Conservation (phyloP, 2,329 filamentous ascomycete genomes). For the Aspergillus flavus region DNA sequence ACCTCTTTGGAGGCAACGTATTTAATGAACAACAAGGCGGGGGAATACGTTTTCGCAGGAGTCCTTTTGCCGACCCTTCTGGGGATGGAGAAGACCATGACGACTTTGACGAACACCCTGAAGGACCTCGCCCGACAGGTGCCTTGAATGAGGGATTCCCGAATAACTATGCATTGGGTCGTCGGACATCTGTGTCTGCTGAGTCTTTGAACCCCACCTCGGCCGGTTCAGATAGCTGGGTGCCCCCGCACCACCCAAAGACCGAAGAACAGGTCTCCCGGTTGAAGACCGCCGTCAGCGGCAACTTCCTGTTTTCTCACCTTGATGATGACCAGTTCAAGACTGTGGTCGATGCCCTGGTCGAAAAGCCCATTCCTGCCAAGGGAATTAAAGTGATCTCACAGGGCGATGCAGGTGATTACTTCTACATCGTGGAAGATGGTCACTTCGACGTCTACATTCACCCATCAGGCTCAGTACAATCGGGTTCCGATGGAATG, state of each 20-base stretch:
- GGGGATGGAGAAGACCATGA: constrained; percentile 25
- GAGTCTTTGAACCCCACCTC: constrained; percentile 91
- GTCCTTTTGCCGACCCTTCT: constrained; percentile 34
- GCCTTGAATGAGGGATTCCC: constrained; percentile 58
- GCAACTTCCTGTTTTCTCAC: constrained; percentile 92
- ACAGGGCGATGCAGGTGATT: constrained; percentile 94
- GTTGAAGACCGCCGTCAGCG: constrained; percentile 77
- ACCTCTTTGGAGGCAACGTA: constrained; percentile 45
- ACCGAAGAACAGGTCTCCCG: constrained; percentile 76
- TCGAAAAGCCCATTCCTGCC: constrained; percentile 93
- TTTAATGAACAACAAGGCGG: constrained; percentile 23
- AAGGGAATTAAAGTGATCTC: constrained; percentile 90
- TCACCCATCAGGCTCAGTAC: constrained; percentile 73
- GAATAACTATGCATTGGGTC: constrained; percentile 88
- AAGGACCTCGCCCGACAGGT: constrained; percentile 30
- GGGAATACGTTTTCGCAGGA: constrained; percentile 36
- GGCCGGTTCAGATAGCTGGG: constrained; percentile 84
- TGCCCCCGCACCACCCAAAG: constrained; percentile 83
- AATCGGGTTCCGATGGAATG: constrained; percentile 79
- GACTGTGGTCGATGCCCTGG: constrained; percentile 84
- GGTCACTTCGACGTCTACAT: constrained; percentile 91
- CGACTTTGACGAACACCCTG: constrained; percentile 24
- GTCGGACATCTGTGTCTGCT: constrained; percentile 93
- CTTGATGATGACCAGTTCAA: constrained; percentile 89
- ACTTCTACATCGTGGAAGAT: constrained; percentile 95